Evolutionary conservation across 108 stramenopile species (phyloP).

Genomic region (Fragilariopsis cylindrus): DNA sequence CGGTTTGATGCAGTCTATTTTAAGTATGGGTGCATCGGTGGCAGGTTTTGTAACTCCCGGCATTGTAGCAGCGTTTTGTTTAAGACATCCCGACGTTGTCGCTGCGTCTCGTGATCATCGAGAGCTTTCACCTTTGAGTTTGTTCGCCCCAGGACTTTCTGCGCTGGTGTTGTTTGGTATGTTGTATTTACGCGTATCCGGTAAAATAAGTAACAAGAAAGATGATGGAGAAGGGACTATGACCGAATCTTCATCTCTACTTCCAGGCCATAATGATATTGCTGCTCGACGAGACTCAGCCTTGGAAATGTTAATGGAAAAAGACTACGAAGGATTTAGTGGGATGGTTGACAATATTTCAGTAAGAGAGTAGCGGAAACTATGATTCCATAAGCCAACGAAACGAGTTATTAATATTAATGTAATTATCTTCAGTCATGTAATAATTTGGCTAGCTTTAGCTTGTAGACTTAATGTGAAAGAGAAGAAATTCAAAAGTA

Average conservation of each 20-base stretch:
- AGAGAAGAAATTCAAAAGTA: too few species aligned
- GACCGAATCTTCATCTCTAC: background rate
- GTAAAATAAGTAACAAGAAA: background rate
- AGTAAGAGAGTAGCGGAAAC: too few species aligned
- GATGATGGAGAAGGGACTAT: background rate
- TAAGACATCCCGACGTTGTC: constrained; percentile 65
- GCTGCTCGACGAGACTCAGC: background rate
- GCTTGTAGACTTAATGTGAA: too few species aligned
- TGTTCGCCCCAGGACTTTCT: constrained; percentile 27
- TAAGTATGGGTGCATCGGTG: constrained; percentile 68
- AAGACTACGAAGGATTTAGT: background rate
- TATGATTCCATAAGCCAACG: too few species aligned
- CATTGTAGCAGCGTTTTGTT: constrained; percentile 56
- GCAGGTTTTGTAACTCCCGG: constrained; percentile 73
- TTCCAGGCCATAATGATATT: background rate
- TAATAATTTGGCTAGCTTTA: too few species aligned
- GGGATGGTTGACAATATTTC: too few species aligned
- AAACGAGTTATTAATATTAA: too few species aligned
- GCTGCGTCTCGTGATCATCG: constrained; percentile 44
- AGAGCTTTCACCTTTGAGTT: constrained; percentile 51
- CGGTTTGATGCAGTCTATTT: constrained; percentile 70
- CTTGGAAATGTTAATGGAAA: background rate
- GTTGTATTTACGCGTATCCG: background rate
- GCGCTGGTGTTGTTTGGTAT: constrained; percentile 21
- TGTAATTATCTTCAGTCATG: too few species aligned